phyloP scores from a whole-genome alignment of 2,329 filamentous ascomycete species.

The Didymella pinodella region DNA sequence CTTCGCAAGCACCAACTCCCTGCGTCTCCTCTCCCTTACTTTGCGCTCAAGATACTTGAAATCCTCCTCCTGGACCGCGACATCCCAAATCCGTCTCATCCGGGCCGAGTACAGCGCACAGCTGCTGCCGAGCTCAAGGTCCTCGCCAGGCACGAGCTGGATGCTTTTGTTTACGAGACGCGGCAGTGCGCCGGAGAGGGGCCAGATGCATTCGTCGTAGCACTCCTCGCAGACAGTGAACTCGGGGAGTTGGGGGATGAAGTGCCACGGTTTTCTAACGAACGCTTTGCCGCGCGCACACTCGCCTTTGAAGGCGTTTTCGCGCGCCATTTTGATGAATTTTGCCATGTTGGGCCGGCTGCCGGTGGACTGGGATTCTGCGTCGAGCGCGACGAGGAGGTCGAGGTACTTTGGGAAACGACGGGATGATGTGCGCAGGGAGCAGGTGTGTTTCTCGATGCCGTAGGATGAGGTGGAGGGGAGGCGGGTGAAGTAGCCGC shows the following conservation, averaged over 20 bases:
- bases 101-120: slow-evolving; percentile 84
- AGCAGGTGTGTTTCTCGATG: slow-evolving; percentile 63
- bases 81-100: slow-evolving; percentile 77
- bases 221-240: slow-evolving; percentile 89
- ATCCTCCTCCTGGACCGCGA: slow-evolving; percentile 72
- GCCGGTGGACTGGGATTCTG: slow-evolving; percentile 46
- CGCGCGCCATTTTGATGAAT: slow-evolving; percentile 70
- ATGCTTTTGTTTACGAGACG: slow-evolving; percentile 61
- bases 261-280: slow-evolving; percentile 75
- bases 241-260: slow-evolving; percentile 75
- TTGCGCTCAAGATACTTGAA: slow-evolving; percentile 68
- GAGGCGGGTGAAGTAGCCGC: slow-evolving; percentile 66
- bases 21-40: slow-evolving; percentile 60
- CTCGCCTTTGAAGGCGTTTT: slow-evolving; percentile 56
- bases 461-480: slow-evolving; percentile 16
- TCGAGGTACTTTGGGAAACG: slow-evolving; percentile 66
- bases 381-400: slow-evolving; percentile 62
- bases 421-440: slow-evolving; percentile 69
- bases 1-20: slow-evolving; percentile 55
- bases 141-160: slow-evolving; percentile 62
- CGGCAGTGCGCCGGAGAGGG: slow-evolving; percentile 55
- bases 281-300: slow-evolving; percentile 72
- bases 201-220: slow-evolving; percentile 80
- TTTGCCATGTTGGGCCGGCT: slow-evolving; percentile 63
- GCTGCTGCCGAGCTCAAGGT: slow-evolving; percentile 52